A percentile compares a stretch with the other conserved stretches of the same genome.
Conservation (phyloP, 345 rosid species). For the Euphorbia peplus region DNA sequence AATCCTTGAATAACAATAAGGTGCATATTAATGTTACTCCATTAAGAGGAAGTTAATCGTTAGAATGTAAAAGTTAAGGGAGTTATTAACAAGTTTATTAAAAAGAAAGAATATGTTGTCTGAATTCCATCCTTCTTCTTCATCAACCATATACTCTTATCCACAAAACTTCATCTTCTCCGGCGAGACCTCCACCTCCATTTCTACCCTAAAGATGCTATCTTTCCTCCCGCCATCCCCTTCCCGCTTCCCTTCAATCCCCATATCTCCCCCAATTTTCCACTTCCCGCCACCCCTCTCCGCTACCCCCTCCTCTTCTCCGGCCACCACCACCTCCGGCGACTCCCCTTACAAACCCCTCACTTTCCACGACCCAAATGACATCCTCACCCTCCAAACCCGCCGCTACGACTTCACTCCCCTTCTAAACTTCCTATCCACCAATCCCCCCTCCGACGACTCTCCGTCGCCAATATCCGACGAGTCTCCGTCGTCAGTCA, state of each 20-base stretch:
- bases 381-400: constrained; percentile 39
- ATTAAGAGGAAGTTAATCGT: too few species aligned
- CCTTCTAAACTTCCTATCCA: constrained; percentile 62
- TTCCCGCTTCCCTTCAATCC: constrained; percentile 44
- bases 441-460: constrained; percentile 20
- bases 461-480: constrained; percentile 36
- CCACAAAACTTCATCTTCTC: not conserved
- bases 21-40: too few species aligned
- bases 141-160: not conserved
- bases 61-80: too few species aligned
- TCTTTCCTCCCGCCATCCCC: constrained; percentile 32
- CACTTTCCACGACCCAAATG: constrained; percentile 18
- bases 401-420: constrained; percentile 87
- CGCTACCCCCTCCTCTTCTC: too few species aligned
- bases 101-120: not conserved
- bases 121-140: not conserved
- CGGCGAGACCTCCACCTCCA: not conserved
- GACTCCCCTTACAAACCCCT: constrained; percentile 11
- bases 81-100: too few species aligned
- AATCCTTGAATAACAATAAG: too few species aligned
- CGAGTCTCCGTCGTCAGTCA: constrained; percentile 33
- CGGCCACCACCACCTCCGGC: constrained; percentile 27
- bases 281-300: constrained; percentile 23
- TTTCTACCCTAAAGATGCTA: not conserved
- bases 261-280: constrained; percentile 22